These are phyloP conservation scores for Rugonectria rugulosa DNA, from an alignment of 2,329 filamentous ascomycete genomes.

Conservation along the genomic window DNA sequence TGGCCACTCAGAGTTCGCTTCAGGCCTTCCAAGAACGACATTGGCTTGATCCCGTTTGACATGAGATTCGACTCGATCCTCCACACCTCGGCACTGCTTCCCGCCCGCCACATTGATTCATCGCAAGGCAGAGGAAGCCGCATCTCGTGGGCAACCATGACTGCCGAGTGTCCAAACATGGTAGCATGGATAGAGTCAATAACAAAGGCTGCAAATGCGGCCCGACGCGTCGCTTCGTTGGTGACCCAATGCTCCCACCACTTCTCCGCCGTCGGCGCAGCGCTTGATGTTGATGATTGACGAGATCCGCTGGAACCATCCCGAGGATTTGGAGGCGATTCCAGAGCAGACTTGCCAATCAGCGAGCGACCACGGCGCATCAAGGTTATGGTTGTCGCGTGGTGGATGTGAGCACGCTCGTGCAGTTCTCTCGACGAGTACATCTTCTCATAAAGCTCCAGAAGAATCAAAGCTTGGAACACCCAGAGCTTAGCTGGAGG, in stretches of 20 bases:
- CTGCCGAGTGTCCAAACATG: constrained; percentile 96
- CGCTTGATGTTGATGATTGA: constrained; percentile 68
- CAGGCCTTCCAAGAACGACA: constrained; percentile 88
- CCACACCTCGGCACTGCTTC: constrained; percentile 84
- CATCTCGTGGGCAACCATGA: constrained; percentile 98
- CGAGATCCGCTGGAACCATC: constrained; percentile 65
- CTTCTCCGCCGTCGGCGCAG: constrained; percentile 77
- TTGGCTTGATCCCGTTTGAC: constrained; percentile 82
- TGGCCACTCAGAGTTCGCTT: constrained; percentile 89
- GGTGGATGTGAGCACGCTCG: constrained; percentile 94
- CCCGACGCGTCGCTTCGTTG: constrained; percentile 87
- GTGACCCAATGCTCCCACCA: constrained; percentile 98
- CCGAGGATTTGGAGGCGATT: constrained; percentile 80
- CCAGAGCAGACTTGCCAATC: constrained; percentile 83
- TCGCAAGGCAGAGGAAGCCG: constrained; percentile 90
- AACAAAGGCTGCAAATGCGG: constrained; percentile 92
- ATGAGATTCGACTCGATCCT: constrained; percentile 82
- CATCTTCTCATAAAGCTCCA: constrained; percentile 98
- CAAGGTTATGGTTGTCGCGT: constrained; percentile 91
- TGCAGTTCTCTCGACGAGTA: constrained; percentile 91
- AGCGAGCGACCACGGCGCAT: constrained; percentile 94
- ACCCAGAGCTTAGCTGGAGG: constrained; percentile 96
- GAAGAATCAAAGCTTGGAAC: constrained; percentile 86
- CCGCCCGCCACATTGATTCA: constrained; percentile 90
- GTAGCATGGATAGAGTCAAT: constrained; percentile 96